Evolutionary conservation across 805 yeast genomes (phyloP).

Genomic region (Metschnikowia vanudenii): DNA sequence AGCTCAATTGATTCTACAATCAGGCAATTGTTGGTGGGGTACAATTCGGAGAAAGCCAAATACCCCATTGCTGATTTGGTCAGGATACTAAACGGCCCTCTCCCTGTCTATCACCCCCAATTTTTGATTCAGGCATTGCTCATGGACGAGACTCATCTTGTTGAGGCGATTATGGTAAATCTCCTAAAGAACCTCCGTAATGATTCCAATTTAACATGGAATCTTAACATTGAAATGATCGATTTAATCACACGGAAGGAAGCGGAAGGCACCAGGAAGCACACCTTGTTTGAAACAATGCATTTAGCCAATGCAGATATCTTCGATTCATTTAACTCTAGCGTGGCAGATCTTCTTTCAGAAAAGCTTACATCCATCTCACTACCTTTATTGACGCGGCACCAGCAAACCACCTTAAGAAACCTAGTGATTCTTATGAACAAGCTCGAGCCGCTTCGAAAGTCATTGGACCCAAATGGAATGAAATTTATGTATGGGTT

Average conservation of each 20-base stretch:
- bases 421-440: conserved; percentile 65
- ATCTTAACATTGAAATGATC: conserved; percentile 28
- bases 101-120: conserved; percentile 91
- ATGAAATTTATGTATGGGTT: conserved; percentile 68
- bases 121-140: conserved; percentile 72
- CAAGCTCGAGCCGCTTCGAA: conserved; percentile 47
- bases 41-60: conserved; percentile 20
- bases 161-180: conserved; percentile 52
- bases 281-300: background rate
- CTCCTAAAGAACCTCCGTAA: conserved; percentile 53
- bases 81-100: conserved; percentile 79
- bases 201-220: conserved; percentile 32
- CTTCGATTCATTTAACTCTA: conserved; percentile 35
- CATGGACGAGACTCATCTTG: conserved; percentile 55
- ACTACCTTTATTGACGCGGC: conserved; percentile 81
- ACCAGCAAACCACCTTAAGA: conserved; percentile 82
- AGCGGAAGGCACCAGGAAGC: background rate
- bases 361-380: conserved; percentile 63
- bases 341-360: conserved; percentile 47
- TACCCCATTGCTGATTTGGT: conserved; percentile 65
- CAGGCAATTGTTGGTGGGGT: conserved; percentile 36
- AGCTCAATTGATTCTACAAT: conserved; percentile 53
- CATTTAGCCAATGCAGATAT: conserved; percentile 24
- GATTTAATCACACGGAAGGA: conserved; percentile 15
- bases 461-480: conserved; percentile 62